Percentiles rank a stretch among this genome's conserved stretches.
These are phyloP conservation scores for Eucalyptus curtisii DNA, from an alignment of 345 rosid species.

Conservation along the genomic window DNA sequence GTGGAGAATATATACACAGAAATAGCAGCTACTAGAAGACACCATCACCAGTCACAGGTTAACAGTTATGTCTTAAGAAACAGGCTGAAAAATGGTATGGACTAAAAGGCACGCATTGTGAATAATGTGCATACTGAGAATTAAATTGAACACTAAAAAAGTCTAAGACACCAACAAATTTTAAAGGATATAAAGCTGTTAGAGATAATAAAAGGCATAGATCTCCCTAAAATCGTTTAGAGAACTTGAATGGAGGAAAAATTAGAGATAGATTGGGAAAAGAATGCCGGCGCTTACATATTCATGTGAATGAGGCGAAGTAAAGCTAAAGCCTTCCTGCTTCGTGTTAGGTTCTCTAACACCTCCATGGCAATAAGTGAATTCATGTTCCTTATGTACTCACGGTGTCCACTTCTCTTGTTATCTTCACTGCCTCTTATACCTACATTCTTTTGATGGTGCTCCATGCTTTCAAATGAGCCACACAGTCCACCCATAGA, in stretches of 20 bases:
- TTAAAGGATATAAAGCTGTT: neutral
- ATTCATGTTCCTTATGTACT: slow-evolving; percentile 19
- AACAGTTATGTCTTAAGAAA: neutral
- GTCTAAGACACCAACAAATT: neutral
- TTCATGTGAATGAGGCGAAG: slow-evolving; percentile 43
- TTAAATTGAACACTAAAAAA: neutral
- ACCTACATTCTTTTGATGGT: slow-evolving; percentile 23
- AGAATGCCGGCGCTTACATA: slow-evolving; percentile 19
- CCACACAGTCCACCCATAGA: slow-evolving; percentile 1
- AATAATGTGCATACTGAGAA: neutral
- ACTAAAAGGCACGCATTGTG: neutral
- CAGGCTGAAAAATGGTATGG: neutral
- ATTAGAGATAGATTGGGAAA: neutral
- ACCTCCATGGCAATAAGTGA: slow-evolving; percentile 31
- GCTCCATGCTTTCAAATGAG: slow-evolving; percentile 5
- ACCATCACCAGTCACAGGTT: neutral
- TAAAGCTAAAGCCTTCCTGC: slow-evolving; percentile 27
- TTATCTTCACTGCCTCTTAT: neutral
- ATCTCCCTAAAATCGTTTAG: neutral
- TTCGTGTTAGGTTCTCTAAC: slow-evolving; percentile 25
- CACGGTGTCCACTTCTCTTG: slow-evolving; percentile 14
- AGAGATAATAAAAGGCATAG: neutral
- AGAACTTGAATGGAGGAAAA: neutral
- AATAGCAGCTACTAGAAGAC: neutral
- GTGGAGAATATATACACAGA: neutral